phyloP scores from a whole-genome alignment of 768 basidiomycete species.

The Macrocybe gigantea region DNA sequence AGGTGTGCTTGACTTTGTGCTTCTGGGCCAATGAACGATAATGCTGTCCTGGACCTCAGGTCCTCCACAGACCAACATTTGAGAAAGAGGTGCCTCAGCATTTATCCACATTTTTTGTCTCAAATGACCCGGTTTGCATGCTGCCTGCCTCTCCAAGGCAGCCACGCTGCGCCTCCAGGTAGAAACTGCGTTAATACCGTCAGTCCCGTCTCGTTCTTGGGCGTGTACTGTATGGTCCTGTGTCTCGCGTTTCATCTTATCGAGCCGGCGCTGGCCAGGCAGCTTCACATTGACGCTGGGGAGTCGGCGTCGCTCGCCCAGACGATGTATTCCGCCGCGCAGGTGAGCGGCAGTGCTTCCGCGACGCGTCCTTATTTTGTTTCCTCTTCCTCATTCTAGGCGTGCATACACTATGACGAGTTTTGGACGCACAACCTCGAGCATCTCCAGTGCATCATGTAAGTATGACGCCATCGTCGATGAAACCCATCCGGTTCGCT shows the following conservation, averaged over 20 bases:
- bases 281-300: slow-evolving; percentile 11
- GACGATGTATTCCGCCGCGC: slow-evolving; percentile 18
- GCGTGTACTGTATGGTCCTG: slow-evolving; percentile 16
- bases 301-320: slow-evolving; percentile 12
- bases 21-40: not conserved
- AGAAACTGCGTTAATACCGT: too few species aligned
- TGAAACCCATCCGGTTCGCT: not conserved
- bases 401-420: slow-evolving; percentile 18
- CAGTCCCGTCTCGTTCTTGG: slow-evolving; percentile 10
- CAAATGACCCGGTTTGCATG: too few species aligned
- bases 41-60: slow-evolving; percentile 6
- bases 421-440: slow-evolving; percentile 18
- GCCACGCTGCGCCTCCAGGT: too few species aligned
- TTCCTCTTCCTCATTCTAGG: slow-evolving; percentile 4
- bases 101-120: too few species aligned
- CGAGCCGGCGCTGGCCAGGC: slow-evolving; percentile 12
- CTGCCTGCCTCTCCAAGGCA: too few species aligned
- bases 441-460: slow-evolving; percentile 19
- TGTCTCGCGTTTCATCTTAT: slow-evolving; percentile 18
- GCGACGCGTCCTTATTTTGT: not conserved
- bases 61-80: slow-evolving; percentile 18
- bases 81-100: slow-evolving; percentile 9
- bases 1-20: not conserved
- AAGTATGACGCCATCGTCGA: not conserved
- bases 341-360: slow-evolving; percentile 7